Evolutionary conservation across 1,284 basidiomycete species (phyloP), one percentile per base, ranked within the genome.

Genomic region (Porodaedalea pini): DNA sequence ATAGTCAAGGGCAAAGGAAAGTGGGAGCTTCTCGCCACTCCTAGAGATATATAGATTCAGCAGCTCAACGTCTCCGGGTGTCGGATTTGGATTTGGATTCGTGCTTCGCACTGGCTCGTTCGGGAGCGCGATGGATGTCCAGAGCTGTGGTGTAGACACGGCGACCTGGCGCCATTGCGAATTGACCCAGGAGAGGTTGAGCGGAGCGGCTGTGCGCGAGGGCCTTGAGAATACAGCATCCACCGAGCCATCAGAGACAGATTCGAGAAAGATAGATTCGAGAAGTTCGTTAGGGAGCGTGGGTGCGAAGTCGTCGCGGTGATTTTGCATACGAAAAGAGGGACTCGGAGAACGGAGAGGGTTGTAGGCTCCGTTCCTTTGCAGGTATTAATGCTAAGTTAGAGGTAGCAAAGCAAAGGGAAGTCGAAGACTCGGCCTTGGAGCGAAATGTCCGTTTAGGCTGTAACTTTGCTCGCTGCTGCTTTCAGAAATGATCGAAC

Each of bases 151-250:
- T 2, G 50, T 39, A 19, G 44, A 40, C 15, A 58, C 3, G 15
- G 57, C 51, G 15, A 51, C 57, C 25, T 53, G 36, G 4, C 57
- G 51, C 57, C 57, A 58, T 27, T 51, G 45, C 7, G 32, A 54
- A 17, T 51, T 54, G 4, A 58, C 51, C 51, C 52, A 54, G 11
- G 57, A 52, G 15, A 58, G 40, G 21, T 41, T 56, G n/a, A 56
- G 31, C 11, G 55, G 55, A n/a, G 39, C 37, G 7, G 4, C 41
- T 23, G 27, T 43, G 29, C 39, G 47, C 1, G 34, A 37, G 8
- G 47, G 55, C 41, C 32, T 50, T 17, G 25, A 13, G 40, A 37
- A 29, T 19, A n/a, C 27, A 25, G 23, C 13, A 27, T 34, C 32
- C 7, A 23, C 32, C n/a, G 15, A 48, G 15, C 29, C 48, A 27